Percentiles rank a stretch among this genome's conserved stretches.
These are phyloP conservation scores for Graphilbum fragrans DNA, from an alignment of 2,329 filamentous ascomycete genomes.

Conservation along the genomic window DNA sequence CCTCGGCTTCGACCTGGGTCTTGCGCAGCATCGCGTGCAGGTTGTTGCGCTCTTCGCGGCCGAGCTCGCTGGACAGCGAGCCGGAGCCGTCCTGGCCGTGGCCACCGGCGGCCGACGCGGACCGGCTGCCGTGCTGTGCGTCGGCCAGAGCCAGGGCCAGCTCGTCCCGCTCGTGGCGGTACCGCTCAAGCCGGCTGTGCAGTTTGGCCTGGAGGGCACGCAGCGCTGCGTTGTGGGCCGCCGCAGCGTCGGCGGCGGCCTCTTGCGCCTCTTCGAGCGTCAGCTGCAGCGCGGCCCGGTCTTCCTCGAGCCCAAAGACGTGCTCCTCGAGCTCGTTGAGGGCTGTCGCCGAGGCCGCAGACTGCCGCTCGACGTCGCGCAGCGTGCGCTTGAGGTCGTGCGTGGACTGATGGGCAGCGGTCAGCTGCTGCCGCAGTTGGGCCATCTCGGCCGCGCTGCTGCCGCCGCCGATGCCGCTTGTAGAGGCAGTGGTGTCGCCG, in stretches of 20 bases:
- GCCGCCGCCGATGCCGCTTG: slow-evolving; percentile 22
- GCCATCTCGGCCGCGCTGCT: slow-evolving; percentile 40
- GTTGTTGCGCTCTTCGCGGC: slow-evolving; percentile 43
- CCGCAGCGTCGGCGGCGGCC: slow-evolving; percentile 33
- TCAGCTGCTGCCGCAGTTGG: slow-evolving; percentile 48
- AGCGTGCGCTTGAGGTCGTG: slow-evolving; percentile 39
- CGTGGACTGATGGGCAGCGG: slow-evolving; percentile 45
- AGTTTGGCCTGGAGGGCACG: slow-evolving; percentile 19
- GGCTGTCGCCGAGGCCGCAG: slow-evolving; percentile 17
- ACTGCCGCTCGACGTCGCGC: slow-evolving; percentile 37
- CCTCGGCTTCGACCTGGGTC: slow-evolving; percentile 51
- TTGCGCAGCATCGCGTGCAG: slow-evolving; percentile 49
- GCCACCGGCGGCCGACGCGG: slow-evolving; percentile 8
- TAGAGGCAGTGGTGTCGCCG: slow-evolving; percentile 36
- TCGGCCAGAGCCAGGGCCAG: slow-evolving; percentile 20
- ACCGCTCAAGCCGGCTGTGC: slow-evolving; percentile 37
- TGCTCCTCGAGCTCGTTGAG: slow-evolving; percentile 24
- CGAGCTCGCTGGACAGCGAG: slow-evolving; percentile 22
- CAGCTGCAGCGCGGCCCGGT: slow-evolving; percentile 44
- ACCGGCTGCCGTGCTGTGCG: slow-evolving; percentile 13
- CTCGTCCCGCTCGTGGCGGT: slow-evolving; percentile 34
- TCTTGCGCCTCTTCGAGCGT: slow-evolving; percentile 43
- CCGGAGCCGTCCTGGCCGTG: not conserved
- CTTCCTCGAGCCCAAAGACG: slow-evolving; percentile 45
- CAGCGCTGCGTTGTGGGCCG: slow-evolving; percentile 29